These are phyloP conservation scores for Echinosphaeria canescens DNA, from an alignment of 2,329 filamentous ascomycete genomes.

Conservation along the genomic window DNA sequence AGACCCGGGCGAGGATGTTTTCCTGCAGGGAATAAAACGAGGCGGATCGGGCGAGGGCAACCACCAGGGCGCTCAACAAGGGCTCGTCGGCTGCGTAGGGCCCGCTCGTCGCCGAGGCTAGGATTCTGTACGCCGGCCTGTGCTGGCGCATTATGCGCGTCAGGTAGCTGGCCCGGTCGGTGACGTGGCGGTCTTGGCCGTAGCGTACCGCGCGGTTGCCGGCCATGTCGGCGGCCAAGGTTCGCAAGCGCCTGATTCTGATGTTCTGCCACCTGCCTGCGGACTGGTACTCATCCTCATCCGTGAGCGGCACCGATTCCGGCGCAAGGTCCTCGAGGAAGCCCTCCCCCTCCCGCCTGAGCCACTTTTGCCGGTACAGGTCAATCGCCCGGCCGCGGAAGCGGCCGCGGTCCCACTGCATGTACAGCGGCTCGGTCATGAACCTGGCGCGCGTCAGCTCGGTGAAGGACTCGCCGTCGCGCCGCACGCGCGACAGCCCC, in stretches of 20 bases:
- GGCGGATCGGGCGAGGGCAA: constrained; percentile 17
- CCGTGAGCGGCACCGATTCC: no score
- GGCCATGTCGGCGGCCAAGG: constrained; percentile 1
- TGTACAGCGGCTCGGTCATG: constrained; percentile 20
- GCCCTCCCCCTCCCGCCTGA: no score
- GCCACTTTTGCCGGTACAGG: constrained; percentile 8
- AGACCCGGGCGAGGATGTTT: constrained; percentile 10
- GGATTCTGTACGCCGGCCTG: constrained; percentile 9
- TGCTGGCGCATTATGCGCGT: constrained; percentile 9
- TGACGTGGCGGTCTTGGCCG: constrained; percentile 10
- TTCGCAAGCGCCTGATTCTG: no score
- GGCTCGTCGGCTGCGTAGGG: constrained; percentile 14
- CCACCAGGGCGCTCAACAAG: constrained; percentile 16
- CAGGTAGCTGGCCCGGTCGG: constrained; percentile 9
- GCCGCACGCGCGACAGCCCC: neutral
- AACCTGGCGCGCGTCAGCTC: constrained; percentile 26
- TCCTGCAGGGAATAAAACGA: constrained; percentile 11
- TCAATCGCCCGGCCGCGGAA: constrained; percentile 17
- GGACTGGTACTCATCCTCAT: no score
- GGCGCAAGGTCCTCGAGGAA: constrained; percentile 4
- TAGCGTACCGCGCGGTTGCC: constrained; percentile 6
- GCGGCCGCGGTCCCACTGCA: constrained; percentile 18
- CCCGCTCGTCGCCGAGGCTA: constrained; percentile 7
- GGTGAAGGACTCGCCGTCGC: constrained; percentile 11
- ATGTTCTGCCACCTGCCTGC: no score